Evolutionary conservation across 2,329 filamentous ascomycete genomes (phyloP), one percentile per base, ranked within the genome.

Genomic region (Curvularia spicifera): DNA sequence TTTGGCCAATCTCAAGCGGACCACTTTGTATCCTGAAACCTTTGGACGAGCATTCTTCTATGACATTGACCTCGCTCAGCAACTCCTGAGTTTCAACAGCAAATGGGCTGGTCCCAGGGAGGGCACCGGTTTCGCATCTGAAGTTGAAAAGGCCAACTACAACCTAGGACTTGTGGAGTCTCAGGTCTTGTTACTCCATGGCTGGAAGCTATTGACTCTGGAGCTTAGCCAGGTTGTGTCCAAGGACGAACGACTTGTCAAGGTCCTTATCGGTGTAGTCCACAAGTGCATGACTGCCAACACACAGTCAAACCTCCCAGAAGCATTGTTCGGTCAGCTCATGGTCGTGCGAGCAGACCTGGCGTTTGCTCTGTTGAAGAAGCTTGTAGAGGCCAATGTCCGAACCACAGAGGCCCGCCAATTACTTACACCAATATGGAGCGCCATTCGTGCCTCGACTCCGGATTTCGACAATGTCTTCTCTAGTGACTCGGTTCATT

Each of bases 101-200:
- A 87, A 88, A 39, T 99, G 95, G 95, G 43, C 76, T 57, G 65
- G 82, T 81, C 64, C 83, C 80, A 65, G 84, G 42, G 57, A 68
- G 54, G 71, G 86, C 53, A 85, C 89, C 68, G 93, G 93, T 0
- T 96, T 96, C 78, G 84, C 85, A 61, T 85, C 86, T 48, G 95
- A 99, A 73, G 89, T 99, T 78, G 86, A 89, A 69, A 87, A 88
- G 60, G 95, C 94, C 42, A 99, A 99, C 75, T 81, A 90, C 61
- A 98, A 99, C 76, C 77, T 99, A 51, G 96, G 93, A 24, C 82
- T 97, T 33, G 92, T 99, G 33, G 93, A 98, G 75, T 91, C 94
- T 24, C 93, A 99, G 79, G 89, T 95, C 64, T 85, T 87, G 43
- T 85, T 99, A 18, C 89, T 97, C 63, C 88, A 91, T 68, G 90